Evolutionary conservation across 2,329 filamentous ascomycete genomes (phyloP).

Genomic region (Hysterium pulicare): DNA sequence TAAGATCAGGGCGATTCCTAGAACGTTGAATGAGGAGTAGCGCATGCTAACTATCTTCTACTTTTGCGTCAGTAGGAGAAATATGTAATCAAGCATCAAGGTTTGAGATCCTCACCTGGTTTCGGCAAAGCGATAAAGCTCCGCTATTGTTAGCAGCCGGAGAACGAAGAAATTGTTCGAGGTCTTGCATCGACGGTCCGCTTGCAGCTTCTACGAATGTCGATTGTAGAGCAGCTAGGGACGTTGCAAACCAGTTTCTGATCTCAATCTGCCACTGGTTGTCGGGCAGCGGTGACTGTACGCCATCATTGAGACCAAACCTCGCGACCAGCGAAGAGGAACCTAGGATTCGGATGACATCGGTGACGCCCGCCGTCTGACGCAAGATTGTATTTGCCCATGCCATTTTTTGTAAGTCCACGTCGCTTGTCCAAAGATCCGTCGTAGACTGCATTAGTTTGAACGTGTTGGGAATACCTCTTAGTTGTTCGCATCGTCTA

Average conservation of each 20-base stretch:
- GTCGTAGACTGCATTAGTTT: not conserved
- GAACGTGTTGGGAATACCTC: not conserved
- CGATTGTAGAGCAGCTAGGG: slow-evolving; percentile 9
- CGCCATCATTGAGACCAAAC: not conserved
- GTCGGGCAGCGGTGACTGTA: slow-evolving; percentile 6
- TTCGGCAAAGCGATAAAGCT: not conserved
- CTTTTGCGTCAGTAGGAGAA: not conserved
- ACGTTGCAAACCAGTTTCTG: slow-evolving; percentile 8
- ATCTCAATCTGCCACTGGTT: slow-evolving; percentile 15
- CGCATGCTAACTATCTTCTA: slow-evolving; percentile 9
- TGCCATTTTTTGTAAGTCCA: not conserved
- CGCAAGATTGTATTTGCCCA: not conserved
- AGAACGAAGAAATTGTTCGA: not conserved
- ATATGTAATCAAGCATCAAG: not conserved
- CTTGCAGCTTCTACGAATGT: slow-evolving; percentile 6
- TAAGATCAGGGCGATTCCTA: slow-evolving; percentile 9
- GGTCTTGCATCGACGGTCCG: not conserved
- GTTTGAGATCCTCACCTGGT: not conserved
- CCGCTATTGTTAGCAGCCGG: not conserved
- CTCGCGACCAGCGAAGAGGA: slow-evolving; percentile 3
- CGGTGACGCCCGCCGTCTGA: not conserved
- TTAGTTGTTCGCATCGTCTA: slow-evolving; percentile 1
- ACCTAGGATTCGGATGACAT: not conserved
- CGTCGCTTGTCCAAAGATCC: not conserved
- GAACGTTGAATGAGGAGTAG: slow-evolving; percentile 12